Percentiles rank a stretch among this genome's conserved stretches.
Evolutionary conservation across 2,329 filamentous ascomycete species (phyloP).

Genomic region (Bipolaris zeicola): DNA sequence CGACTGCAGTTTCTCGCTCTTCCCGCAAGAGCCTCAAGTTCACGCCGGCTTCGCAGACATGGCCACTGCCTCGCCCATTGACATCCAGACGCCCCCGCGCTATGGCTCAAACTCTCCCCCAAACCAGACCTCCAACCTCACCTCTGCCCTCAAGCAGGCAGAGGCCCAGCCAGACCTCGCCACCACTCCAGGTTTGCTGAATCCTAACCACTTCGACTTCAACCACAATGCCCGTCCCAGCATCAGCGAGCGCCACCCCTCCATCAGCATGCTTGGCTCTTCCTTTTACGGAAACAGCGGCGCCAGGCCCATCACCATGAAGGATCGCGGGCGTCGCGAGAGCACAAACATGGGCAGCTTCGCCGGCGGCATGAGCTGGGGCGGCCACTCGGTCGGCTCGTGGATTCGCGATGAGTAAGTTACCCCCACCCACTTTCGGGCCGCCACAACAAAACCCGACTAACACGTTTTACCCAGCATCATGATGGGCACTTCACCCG

Average conservation of each 20-base stretch:
- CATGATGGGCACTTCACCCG: slow-evolving; percentile 97
- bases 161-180: slow-evolving; percentile 43
- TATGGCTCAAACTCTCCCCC: slow-evolving; percentile 64
- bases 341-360: slow-evolving; percentile 66
- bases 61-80: slow-evolving; percentile 62
- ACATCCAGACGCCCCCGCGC: slow-evolving; percentile 61
- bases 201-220: slow-evolving; percentile 41
- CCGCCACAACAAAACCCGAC: slow-evolving; percentile 16
- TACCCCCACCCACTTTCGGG: slow-evolving; percentile 8
- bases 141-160: slow-evolving; percentile 62
- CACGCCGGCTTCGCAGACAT: slow-evolving; percentile 49
- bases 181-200: slow-evolving; percentile 51
- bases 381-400: slow-evolving; percentile 91
- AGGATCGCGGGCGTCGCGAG: slow-evolving; percentile 61
- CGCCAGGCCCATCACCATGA: slow-evolving; percentile 65
- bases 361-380: slow-evolving; percentile 90
- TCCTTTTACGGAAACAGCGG: slow-evolving; percentile 62
- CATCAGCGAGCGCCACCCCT: slow-evolving; percentile 59
- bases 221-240: slow-evolving; percentile 38
- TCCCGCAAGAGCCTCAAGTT: slow-evolving; percentile 41
- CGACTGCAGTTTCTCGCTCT: slow-evolving; percentile 50
- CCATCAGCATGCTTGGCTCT: slow-evolving; percentile 54
- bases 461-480: slow-evolving; percentile 64
- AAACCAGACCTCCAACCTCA: slow-evolving; percentile 67
- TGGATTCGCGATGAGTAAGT: slow-evolving; percentile 98